A percentile compares a stretch with the other conserved stretches of the same genome.
Evolutionary conservation across 805 yeast species (phyloP).

Genomic region (Wickerhamomyces rabaulensis): DNA sequence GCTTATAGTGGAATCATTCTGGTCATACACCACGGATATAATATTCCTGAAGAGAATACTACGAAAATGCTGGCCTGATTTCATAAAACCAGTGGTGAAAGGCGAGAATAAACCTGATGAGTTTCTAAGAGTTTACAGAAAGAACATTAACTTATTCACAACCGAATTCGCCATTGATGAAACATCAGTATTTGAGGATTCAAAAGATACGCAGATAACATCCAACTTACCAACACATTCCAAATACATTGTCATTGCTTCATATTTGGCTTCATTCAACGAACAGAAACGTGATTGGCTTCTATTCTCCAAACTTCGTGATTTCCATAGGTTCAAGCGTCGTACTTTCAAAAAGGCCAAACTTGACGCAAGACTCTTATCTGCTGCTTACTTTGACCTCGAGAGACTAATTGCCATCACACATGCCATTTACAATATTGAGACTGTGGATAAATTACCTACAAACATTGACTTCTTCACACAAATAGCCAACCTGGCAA

Average conservation of each 20-base stretch:
- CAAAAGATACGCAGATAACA: conserved; percentile 5
- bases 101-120: conserved; percentile 13
- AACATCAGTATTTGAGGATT: conserved; percentile 5
- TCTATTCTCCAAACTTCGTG: conserved; percentile 60
- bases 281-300: conserved; percentile 66
- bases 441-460: conserved; percentile 25
- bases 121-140: conserved; percentile 24
- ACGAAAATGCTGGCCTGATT: conserved; percentile 19
- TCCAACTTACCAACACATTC: conserved; percentile 55
- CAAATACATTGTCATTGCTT: conserved; percentile 71
- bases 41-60: conserved; percentile 12
- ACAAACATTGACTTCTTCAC: conserved; percentile 32
- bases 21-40: conserved; percentile 19
- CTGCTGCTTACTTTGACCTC: conserved; percentile 70
- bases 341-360: conserved; percentile 37
- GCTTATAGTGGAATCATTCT: conserved; percentile 21
- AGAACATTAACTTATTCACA: conserved; percentile 24
- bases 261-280: conserved; percentile 77
- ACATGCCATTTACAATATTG: conserved; percentile 57
- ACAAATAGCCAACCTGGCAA: conserved; percentile 29
- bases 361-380: conserved; percentile 53
- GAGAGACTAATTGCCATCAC: conserved; percentile 79
- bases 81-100: conserved; percentile 13
- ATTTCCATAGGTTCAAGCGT: conserved; percentile 33
- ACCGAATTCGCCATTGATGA: conserved; percentile 28